phyloP scores from a whole-genome alignment of 305 asterid genomes.

The Fraxinus platypoda region DNA sequence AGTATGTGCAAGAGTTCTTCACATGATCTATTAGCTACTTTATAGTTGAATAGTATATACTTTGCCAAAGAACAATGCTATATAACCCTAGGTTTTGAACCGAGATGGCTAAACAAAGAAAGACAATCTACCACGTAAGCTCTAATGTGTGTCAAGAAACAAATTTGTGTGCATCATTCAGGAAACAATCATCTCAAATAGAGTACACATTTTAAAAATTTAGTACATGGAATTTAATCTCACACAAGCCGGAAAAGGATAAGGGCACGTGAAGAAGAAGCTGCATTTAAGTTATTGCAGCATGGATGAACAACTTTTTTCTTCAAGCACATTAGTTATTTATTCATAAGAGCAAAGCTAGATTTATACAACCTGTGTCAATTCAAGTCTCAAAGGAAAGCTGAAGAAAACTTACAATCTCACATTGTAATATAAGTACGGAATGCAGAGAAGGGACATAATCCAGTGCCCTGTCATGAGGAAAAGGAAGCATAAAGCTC shows the following conservation, averaged over 20 bases:
- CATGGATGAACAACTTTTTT: not conserved
- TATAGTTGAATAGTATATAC: not conserved
- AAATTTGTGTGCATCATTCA: not conserved
- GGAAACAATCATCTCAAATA: not conserved
- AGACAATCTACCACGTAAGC: not conserved
- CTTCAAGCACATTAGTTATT: not conserved
- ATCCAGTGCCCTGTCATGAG: conserved; percentile 81
- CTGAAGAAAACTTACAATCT: conserved; percentile 58
- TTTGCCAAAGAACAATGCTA: not conserved
- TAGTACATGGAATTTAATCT: not conserved
- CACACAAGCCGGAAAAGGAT: not conserved
- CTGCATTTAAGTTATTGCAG: not conserved
- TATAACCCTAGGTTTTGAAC: not conserved
- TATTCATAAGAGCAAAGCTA: not conserved
- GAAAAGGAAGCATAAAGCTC: conserved; percentile 67
- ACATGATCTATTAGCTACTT: not conserved
- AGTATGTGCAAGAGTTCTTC: not conserved
- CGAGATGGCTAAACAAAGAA: not conserved
- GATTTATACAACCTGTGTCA: not conserved
- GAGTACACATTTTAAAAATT: not conserved
- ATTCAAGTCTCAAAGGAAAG: conserved; percentile 17
- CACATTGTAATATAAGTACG: conserved; percentile 68
- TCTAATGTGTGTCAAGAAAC: not conserved
- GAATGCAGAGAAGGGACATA: conserved; percentile 67
- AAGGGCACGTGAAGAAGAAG: not conserved